phyloP scores from a whole-genome alignment of 176 grass and related monocot species.

The Phoenix roebelenii region DNA sequence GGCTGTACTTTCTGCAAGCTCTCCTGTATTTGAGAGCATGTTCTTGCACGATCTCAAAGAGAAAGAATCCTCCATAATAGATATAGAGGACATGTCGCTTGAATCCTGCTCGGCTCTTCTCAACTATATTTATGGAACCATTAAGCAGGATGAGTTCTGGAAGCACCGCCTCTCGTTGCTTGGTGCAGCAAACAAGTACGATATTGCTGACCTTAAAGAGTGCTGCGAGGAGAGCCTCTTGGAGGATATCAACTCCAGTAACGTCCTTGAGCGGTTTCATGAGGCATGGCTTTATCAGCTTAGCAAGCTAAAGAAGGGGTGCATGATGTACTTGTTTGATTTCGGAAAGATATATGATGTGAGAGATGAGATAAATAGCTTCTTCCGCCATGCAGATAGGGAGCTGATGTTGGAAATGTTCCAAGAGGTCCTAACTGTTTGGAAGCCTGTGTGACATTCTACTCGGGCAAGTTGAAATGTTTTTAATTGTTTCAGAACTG shows the following conservation, averaged over 20 bases:
- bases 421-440: constrained; percentile 56
- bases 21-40: constrained; percentile 80
- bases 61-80: constrained; percentile 39
- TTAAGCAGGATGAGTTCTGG: constrained; percentile 61
- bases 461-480: background rate
- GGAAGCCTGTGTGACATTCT: constrained; percentile 50
- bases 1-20: constrained; percentile 49
- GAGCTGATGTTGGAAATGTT: constrained; percentile 91
- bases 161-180: constrained; percentile 59
- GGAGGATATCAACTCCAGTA: constrained; percentile 58
- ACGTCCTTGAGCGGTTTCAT: constrained; percentile 73
- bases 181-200: constrained; percentile 64
- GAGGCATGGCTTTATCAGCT: constrained; percentile 67
- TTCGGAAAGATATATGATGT: constrained; percentile 89
- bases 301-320: constrained; percentile 69
- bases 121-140: constrained; percentile 62
- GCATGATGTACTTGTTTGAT: constrained; percentile 65
- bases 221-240: constrained; percentile 90
- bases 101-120: constrained; percentile 59
- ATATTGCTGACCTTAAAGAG: constrained; percentile 44
- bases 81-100: constrained; percentile 63
- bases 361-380: constrained; percentile 52
- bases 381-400: constrained; percentile 59
- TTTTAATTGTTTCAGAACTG: too few species aligned
- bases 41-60: constrained; percentile 74